Evolutionary conservation across 805 yeast species (phyloP).

Genomic region (Zygosaccharomyces pseudorouxii): DNA sequence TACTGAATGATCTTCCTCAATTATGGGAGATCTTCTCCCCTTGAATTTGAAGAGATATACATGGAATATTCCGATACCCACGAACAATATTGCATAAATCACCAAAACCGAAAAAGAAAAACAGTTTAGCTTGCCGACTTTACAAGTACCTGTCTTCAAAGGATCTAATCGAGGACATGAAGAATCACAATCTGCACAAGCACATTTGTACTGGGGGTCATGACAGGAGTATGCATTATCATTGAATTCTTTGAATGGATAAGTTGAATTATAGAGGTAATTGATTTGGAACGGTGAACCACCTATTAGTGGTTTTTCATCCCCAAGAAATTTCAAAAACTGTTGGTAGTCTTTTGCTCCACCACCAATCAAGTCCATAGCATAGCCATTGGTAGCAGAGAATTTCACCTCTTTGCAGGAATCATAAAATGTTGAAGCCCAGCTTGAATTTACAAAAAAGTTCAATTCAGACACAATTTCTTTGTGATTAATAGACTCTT

Average conservation of each 20-base stretch:
- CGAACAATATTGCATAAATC: constrained; percentile 40
- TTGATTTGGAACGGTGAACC: constrained; percentile 96
- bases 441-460: constrained; percentile 51
- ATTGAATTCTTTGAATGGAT: constrained; percentile 21
- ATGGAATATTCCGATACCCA: constrained; percentile 26
- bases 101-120: constrained; percentile 59
- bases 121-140: constrained; percentile 63
- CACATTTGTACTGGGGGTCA: constrained; percentile 63
- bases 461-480: constrained; percentile 68
- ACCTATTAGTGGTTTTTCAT: constrained; percentile 87
- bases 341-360: constrained; percentile 73
- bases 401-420: constrained; percentile 89
- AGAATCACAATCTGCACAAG: constrained; percentile 83
- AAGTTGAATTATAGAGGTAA: constrained; percentile 46
- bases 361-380: constrained; percentile 97
- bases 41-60: constrained; percentile 20
- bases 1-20: constrained; percentile 10
- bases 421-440: constrained; percentile 65
- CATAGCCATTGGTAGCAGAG: constrained; percentile 90
- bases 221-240: constrained; percentile 45
- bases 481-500: constrained; percentile 37
- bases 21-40: constrained; percentile 25
- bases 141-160: constrained; percentile 44
- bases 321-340: constrained; percentile 86
- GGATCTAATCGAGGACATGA: constrained; percentile 70